A percentile compares a stretch with the other conserved stretches of the same genome.
Conservation (phyloP, 352 stramenopile species). For the Halophytophthora batemanensis region DNA sequence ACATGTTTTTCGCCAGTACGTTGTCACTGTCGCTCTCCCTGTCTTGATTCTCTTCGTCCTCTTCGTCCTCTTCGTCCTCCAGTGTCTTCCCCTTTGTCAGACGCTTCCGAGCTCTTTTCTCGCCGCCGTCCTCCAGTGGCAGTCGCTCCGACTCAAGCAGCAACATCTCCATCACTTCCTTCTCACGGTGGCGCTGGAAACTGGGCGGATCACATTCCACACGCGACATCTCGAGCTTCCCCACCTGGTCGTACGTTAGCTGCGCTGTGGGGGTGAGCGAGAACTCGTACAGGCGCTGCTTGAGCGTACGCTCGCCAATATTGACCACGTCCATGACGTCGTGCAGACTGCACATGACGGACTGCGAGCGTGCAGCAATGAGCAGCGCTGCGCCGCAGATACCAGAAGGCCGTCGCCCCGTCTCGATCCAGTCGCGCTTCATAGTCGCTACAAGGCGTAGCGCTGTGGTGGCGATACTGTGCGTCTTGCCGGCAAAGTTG, state of each 20-base stretch:
- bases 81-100: constrained; percentile 14
- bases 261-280: constrained; percentile 92
- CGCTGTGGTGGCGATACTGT: constrained; percentile 94
- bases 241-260: constrained; percentile 96
- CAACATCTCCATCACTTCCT: constrained; percentile 90
- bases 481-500: constrained; percentile 93
- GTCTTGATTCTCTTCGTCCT: too few relatives aligned
- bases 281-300: constrained; percentile 96
- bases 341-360: constrained; percentile 84
- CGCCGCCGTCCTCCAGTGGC: constrained; percentile 54
- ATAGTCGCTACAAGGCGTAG: constrained; percentile 96
- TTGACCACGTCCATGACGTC: constrained; percentile 92
- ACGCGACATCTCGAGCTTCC: constrained; percentile 83
- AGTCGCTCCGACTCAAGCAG: constrained; percentile 77
- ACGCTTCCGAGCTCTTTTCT: constrained; percentile 21
- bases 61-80: too few relatives aligned
- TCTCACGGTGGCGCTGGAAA: constrained; percentile 85
- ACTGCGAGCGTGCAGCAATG: constrained; percentile 96
- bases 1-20: constrained; percentile 16
- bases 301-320: constrained; percentile 96
- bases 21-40: constrained; percentile 35
- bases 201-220: constrained; percentile 87
- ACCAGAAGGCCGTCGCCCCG: constrained; percentile 93
- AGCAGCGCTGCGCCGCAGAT: constrained; percentile 97
- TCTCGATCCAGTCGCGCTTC: constrained; percentile 99